A percentile compares a stretch with the other conserved stretches of the same genome.
Conservation (phyloP, 306 rosid genomes). For the Cicer bijugum region DNA sequence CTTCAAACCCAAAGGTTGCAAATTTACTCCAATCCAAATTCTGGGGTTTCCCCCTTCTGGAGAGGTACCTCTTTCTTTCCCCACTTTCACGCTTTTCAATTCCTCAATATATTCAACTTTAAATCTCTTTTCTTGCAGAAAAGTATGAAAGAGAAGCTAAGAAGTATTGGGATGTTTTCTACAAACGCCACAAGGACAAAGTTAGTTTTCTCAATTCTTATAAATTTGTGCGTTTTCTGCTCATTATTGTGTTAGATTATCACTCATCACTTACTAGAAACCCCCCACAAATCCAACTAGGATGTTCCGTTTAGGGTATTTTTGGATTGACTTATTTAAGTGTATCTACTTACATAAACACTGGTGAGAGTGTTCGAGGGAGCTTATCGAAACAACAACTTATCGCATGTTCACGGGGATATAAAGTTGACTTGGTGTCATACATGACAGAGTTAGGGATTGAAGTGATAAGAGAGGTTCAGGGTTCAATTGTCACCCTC, state of each 20-base stretch:
- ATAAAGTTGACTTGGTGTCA: too few relatives aligned
- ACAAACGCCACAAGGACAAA: conserved; percentile 82
- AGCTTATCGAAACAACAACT: too few relatives aligned
- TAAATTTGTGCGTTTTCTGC: neutral
- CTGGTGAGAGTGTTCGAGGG: too few relatives aligned
- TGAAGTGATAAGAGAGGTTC: too few relatives aligned
- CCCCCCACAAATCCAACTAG: conserved; percentile 12
- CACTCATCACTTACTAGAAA: too few relatives aligned
- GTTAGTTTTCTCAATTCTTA: conserved; percentile 48
- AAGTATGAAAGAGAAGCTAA: conserved; percentile 91
- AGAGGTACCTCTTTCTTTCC: conserved; percentile 60
- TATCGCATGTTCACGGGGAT: too few relatives aligned
- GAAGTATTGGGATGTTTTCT: conserved; percentile 93
- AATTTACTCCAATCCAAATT: conserved; percentile 64
- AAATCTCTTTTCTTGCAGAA: conserved; percentile 49
- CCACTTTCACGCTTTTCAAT: neutral
- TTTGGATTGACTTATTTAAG: too few relatives aligned
- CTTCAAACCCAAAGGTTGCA: conserved; percentile 63
- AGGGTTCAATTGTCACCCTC: too few relatives aligned
- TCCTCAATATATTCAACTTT: neutral
- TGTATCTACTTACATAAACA: too few relatives aligned
- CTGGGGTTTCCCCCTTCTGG: conserved; percentile 81
- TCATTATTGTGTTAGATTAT: neutral
- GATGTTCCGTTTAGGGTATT: too few relatives aligned
- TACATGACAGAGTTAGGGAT: too few relatives aligned